Evolutionary conservation across 208 protist genomes (phyloP).

Genomic region (Phytomonas francai): DNA sequence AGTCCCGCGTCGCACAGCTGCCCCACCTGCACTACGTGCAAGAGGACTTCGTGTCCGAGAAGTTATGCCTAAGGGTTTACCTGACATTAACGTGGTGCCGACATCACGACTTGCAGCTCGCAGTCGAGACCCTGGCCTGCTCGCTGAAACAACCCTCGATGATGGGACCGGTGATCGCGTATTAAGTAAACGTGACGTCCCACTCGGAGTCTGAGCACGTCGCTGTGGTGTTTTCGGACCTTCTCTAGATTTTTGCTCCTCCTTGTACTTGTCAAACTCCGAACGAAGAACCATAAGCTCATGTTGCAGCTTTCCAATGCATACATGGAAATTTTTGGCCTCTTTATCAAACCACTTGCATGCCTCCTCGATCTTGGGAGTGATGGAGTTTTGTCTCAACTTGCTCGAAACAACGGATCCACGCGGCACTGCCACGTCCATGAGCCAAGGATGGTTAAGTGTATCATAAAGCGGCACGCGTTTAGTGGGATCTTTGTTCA

Average conservation of each 20-base stretch:
- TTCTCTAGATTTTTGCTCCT: slow-evolving; percentile 17
- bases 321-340: slow-evolving; percentile 55
- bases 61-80: neutral
- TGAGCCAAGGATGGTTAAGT: slow-evolving; percentile 85
- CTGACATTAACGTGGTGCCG: slow-evolving; percentile 18
- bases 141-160: slow-evolving; percentile 23
- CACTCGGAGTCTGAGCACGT: slow-evolving; percentile 55
- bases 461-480: slow-evolving; percentile 81
- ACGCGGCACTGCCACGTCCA: slow-evolving; percentile 56
- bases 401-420: slow-evolving; percentile 62
- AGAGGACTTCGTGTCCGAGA: slow-evolving; percentile 60
- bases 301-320: slow-evolving; percentile 65
- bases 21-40: slow-evolving; percentile 61
- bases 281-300: slow-evolving; percentile 55
- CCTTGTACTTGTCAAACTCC: slow-evolving; percentile 34
- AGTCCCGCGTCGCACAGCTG: slow-evolving; percentile 73
- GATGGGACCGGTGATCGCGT: slow-evolving; percentile 32
- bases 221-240: slow-evolving; percentile 40
- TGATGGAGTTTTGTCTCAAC: slow-evolving; percentile 31
- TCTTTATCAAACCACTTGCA: slow-evolving; percentile 68
- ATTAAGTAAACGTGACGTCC: slow-evolving; percentile 30
- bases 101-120: slow-evolving; percentile 37
- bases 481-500: slow-evolving; percentile 88
- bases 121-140: slow-evolving; percentile 9
- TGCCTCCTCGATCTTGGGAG: slow-evolving; percentile 48